Evolutionary conservation across 208 protist genomes (phyloP).

Genomic region (Leishmania mexicana): DNA sequence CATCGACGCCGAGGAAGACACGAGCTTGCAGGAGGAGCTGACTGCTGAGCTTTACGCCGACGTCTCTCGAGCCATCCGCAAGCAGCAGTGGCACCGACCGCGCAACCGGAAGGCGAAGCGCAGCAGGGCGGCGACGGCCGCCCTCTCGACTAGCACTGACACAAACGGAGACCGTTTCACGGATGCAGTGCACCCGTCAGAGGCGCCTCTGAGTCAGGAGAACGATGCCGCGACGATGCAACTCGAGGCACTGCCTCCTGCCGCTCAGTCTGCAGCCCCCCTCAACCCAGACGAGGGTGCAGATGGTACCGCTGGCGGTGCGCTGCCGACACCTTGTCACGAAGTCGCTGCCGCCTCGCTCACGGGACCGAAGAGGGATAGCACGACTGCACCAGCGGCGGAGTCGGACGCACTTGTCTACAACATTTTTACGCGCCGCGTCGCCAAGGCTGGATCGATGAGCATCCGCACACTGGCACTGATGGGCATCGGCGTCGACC

Average conservation of each 20-base stretch:
- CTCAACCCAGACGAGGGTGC: neutral
- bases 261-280: no score
- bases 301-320: neutral
- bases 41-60: conserved; percentile 20
- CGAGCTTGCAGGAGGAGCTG: conserved; percentile 17
- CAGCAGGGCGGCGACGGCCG: neutral
- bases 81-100: conserved; percentile 8
- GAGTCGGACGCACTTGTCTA: conserved; percentile 49
- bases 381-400: neutral
- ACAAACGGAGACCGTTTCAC: neutral
- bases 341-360: neutral
- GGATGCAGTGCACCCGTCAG: neutral
- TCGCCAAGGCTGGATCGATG: conserved; percentile 50
- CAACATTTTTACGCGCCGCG: conserved; percentile 86
- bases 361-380: neutral
- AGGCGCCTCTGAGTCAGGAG: neutral
- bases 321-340: neutral
- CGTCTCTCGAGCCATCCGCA: conserved; percentile 13
- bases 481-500: conserved; percentile 65
- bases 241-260: neutral
- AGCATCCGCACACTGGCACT: conserved; percentile 51
- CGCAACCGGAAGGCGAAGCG: conserved; percentile 4
- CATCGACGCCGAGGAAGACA: neutral
- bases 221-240: neutral
- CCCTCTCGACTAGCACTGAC: neutral